Evolutionary conservation across 768 basidiomycete genomes (phyloP).

Genomic region (Strobilomyces dryophilus): DNA sequence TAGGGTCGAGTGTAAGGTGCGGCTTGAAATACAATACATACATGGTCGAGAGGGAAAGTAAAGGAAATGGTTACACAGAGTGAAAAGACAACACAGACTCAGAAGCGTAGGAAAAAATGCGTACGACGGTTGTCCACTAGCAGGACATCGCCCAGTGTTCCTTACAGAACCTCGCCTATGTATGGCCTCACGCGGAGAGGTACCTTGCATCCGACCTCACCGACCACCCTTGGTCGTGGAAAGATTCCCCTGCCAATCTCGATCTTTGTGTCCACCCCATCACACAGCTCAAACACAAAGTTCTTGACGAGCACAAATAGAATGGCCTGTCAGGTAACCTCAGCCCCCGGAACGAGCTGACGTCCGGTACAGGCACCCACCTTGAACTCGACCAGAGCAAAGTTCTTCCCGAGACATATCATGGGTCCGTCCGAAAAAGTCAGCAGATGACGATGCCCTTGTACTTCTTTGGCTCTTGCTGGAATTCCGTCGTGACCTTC

Average conservation of each 20-base stretch:
- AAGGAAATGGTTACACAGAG: too few relatives aligned
- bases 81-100: too few relatives aligned
- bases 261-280: slow-evolving; percentile 32
- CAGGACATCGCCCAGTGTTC: too few relatives aligned
- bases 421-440: slow-evolving; percentile 50
- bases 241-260: slow-evolving; percentile 13
- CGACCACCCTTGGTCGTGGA: slow-evolving; percentile 5
- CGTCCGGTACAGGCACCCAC: slow-evolving; percentile 6
- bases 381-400: slow-evolving; percentile 40
- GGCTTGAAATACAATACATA: too few relatives aligned
- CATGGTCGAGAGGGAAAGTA: too few relatives aligned
- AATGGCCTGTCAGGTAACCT: slow-evolving; percentile 31
- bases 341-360: background rate
- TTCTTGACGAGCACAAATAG: slow-evolving; percentile 27
- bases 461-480: slow-evolving; percentile 35
- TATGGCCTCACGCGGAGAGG: slow-evolving; percentile 7
- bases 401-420: slow-evolving; percentile 46
- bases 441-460: slow-evolving; percentile 48
- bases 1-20: too few relatives aligned
- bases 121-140: too few relatives aligned
- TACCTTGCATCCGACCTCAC: slow-evolving; percentile 20
- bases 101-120: too few relatives aligned
- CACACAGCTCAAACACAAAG: slow-evolving; percentile 21
- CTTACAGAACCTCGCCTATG: background rate
- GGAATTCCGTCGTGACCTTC: slow-evolving; percentile 5